phyloP scores from a whole-genome alignment of 2,329 filamentous ascomycete species.

The Xylaria sp. region DNA sequence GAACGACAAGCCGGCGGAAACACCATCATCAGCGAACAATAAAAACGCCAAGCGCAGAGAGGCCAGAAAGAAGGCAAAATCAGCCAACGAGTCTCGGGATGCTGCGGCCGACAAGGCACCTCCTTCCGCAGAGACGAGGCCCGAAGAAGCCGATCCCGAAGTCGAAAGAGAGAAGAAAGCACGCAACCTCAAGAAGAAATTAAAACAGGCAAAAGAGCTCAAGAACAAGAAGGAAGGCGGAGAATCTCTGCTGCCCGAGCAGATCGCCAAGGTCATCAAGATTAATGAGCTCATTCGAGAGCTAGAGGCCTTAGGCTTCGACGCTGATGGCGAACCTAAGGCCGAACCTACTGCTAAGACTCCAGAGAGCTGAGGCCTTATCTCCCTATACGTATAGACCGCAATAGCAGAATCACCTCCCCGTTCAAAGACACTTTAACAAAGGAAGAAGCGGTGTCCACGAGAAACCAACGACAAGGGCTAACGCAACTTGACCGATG shows the following conservation, averaged over 20 bases:
- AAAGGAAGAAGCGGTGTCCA: background rate
- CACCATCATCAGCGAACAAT: conserved; percentile 66
- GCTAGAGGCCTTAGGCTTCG: conserved; percentile 85
- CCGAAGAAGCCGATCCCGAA: conserved; percentile 69
- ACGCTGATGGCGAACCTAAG: conserved; percentile 76
- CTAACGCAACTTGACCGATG: conserved; percentile 34
- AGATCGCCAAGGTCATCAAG: conserved; percentile 97
- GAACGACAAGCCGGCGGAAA: conserved; percentile 61
- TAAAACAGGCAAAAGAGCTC: conserved; percentile 91
- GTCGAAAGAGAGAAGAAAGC: conserved; percentile 92
- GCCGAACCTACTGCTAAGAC: conserved; percentile 10
- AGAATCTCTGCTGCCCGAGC: conserved; percentile 85
- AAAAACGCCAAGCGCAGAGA: conserved; percentile 87
- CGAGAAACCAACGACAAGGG: conserved; percentile 36
- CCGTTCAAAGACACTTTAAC: conserved; percentile 5
- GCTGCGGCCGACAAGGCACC: conserved; percentile 58
- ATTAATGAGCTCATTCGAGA: conserved; percentile 94
- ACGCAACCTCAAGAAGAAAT: conserved; percentile 90
- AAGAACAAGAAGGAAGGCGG: conserved; percentile 92
- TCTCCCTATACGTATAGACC: background rate
- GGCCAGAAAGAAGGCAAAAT: conserved; percentile 66
- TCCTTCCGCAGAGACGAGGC: conserved; percentile 44
- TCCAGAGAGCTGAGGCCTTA: conserved; percentile 25
- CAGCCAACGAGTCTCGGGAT: conserved; percentile 69
- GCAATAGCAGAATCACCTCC: background rate